Evolutionary conservation across 352 stramenopile genomes (phyloP).

Genomic region (Phytopythium boreale): DNA sequence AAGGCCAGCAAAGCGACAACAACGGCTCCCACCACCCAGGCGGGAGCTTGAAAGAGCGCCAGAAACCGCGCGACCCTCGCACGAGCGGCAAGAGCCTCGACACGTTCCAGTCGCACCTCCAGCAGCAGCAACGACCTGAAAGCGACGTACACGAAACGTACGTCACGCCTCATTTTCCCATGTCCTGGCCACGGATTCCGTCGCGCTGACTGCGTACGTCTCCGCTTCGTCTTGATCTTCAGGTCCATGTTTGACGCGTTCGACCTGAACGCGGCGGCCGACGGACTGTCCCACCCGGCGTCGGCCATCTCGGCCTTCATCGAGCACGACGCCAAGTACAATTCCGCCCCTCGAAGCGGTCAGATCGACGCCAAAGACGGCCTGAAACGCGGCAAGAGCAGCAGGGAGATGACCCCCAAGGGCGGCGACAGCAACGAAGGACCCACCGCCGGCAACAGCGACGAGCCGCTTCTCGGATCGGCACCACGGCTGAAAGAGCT

Average conservation of each 20-base stretch:
- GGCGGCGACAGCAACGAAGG: neutral
- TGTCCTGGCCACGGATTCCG: neutral
- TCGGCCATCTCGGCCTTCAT: slow-evolving; percentile 75
- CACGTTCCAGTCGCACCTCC: neutral
- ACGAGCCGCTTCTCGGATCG: neutral
- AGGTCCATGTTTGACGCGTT: slow-evolving; percentile 62
- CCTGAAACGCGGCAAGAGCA: neutral
- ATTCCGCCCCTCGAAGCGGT: neutral
- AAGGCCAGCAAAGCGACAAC: slow-evolving; percentile 14
- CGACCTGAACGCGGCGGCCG: slow-evolving; percentile 54
- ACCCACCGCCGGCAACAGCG: neutral
- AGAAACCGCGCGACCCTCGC: neutral
- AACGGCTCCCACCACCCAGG: slow-evolving; percentile 17
- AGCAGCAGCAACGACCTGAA: slow-evolving; percentile 5
- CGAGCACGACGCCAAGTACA: slow-evolving; percentile 74
- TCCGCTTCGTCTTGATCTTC: neutral
- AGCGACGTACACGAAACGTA: slow-evolving; percentile 8
- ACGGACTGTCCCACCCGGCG: slow-evolving; percentile 74
- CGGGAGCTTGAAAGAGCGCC: neutral
- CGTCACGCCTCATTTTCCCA: neutral
- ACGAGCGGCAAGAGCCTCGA: neutral
- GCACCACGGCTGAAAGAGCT: neutral
- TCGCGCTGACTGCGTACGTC: neutral
- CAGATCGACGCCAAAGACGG: neutral
- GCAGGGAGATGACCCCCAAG: neutral